Conservation (phyloP, 2,329 filamentous ascomycete species). For the Talaromyces piceae region DNA sequence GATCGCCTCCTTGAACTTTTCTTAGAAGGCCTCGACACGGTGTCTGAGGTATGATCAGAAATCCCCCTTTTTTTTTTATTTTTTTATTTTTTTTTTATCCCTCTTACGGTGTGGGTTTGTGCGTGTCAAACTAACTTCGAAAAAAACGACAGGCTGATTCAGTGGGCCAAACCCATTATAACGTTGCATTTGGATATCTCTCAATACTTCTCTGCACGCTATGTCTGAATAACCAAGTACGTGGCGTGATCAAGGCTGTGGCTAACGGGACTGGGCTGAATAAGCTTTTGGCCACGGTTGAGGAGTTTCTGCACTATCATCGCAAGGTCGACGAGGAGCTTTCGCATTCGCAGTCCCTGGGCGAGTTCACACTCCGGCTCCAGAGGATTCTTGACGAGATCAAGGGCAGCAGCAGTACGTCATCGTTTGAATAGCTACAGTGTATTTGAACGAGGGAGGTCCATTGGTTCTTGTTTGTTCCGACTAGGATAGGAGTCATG, state of each 20-base stretch:
- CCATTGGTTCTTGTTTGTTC: no score
- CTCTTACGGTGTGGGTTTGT: no score
- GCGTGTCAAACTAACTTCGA: constrained; percentile 12
- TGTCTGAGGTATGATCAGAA: constrained; percentile 65
- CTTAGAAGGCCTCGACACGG: constrained; percentile 57
- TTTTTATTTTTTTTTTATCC: no score
- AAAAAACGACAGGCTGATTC: constrained; percentile 48
- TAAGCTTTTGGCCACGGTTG: constrained; percentile 49
- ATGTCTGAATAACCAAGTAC: constrained; percentile 50
- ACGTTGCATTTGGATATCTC: constrained; percentile 80
- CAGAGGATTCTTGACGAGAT: constrained; percentile 46
- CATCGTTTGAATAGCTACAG: neutral
- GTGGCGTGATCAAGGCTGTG: constrained; percentile 33
- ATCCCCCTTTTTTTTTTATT: constrained; percentile 14
- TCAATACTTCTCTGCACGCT: constrained; percentile 77
- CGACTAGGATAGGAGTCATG: no score
- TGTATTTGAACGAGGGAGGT: neutral
- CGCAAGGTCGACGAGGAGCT: constrained; percentile 49
- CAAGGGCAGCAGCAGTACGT: constrained; percentile 12
- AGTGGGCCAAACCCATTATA: constrained; percentile 63
- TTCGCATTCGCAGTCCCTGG: constrained; percentile 33
- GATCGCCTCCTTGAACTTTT: constrained; percentile 59
- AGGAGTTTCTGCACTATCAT: constrained; percentile 56
- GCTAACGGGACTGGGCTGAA: constrained; percentile 43
- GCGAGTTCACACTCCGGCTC: constrained; percentile 48